Conservation (phyloP, 225 moss, liverwort and hornwort genomes). For the Physcomitrellopsis africana region DNA sequence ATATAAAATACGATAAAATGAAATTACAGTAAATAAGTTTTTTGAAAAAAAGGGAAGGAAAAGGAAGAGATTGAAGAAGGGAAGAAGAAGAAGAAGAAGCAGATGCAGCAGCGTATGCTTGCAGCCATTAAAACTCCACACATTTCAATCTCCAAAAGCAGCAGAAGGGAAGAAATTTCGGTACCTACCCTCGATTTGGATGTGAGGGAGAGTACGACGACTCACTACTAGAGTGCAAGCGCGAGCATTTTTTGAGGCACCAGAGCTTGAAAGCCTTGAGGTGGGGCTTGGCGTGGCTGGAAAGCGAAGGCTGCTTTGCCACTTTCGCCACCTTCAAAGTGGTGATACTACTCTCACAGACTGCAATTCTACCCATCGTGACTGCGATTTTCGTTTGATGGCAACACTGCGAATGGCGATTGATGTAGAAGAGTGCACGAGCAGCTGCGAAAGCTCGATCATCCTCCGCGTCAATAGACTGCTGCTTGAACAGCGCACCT, state of each 20-base stretch:
- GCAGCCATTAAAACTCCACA: no score
- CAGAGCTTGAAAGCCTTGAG: constrained; percentile 45
- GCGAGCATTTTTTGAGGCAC: constrained; percentile 46
- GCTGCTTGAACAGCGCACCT: no score
- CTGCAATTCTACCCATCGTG: constrained; percentile 37
- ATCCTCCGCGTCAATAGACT: not conserved
- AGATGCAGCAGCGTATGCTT: no score
- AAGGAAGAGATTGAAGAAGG: no score
- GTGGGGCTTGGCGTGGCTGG: constrained; percentile 23
- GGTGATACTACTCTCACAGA: not conserved
- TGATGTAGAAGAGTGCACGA: not conserved
- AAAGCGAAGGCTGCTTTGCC: not conserved
- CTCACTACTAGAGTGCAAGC: constrained; percentile 14
- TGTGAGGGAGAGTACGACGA: not conserved
- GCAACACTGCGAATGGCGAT: not conserved
- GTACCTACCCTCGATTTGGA: constrained; percentile 18
- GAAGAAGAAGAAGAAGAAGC: no score
- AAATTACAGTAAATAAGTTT: no score
- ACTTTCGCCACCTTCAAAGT: constrained; percentile 2
- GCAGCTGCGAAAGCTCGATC: constrained; percentile 7
- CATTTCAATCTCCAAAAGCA: no score
- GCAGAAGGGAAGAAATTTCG: not conserved
- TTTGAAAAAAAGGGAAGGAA: no score
- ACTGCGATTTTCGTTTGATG: no score
- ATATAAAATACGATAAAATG: no score